Percentiles rank a stretch among this genome's conserved stretches.
These are phyloP conservation scores for Nissolia schottii DNA, from an alignment of 306 rosid species.

Conservation along the genomic window DNA sequence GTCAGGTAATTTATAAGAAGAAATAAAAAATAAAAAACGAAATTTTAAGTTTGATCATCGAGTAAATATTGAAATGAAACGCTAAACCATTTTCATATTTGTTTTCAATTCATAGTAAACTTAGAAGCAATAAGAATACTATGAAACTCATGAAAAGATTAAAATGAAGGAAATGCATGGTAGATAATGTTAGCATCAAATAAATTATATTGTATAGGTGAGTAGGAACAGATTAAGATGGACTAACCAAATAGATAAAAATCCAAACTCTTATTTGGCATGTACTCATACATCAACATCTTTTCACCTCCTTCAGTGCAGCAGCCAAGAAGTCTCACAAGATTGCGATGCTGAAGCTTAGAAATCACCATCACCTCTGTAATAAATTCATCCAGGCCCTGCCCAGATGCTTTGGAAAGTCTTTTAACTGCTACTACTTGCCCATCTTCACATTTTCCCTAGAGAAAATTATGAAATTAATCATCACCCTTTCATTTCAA, in stretches of 20 bases:
- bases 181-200: not conserved
- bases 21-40: not conserved
- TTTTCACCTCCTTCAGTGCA: constrained; percentile 30
- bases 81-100: not conserved
- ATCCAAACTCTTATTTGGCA: constrained; percentile 36
- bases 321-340: constrained; percentile 31
- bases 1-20: not conserved
- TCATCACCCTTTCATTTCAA: too few relatives aligned
- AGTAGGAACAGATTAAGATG: not conserved
- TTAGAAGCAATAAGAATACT: not conserved
- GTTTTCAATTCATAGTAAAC: not conserved
- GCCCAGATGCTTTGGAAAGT: constrained; percentile 20
- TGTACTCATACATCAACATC: constrained; percentile 31
- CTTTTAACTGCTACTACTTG: constrained; percentile 30
- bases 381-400: constrained; percentile 27
- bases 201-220: too few relatives aligned
- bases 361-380: constrained; percentile 35
- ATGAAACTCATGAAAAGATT: not conserved
- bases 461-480: not conserved
- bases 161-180: not conserved
- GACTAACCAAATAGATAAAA: constrained; percentile 27
- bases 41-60: not conserved
- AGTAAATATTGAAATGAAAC: not conserved
- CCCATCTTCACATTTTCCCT: constrained; percentile 26
- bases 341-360: constrained; percentile 32